Base-by-base conservation (phyloP, 805 yeast genomes). In the Lachancea nothofagi region DNA sequence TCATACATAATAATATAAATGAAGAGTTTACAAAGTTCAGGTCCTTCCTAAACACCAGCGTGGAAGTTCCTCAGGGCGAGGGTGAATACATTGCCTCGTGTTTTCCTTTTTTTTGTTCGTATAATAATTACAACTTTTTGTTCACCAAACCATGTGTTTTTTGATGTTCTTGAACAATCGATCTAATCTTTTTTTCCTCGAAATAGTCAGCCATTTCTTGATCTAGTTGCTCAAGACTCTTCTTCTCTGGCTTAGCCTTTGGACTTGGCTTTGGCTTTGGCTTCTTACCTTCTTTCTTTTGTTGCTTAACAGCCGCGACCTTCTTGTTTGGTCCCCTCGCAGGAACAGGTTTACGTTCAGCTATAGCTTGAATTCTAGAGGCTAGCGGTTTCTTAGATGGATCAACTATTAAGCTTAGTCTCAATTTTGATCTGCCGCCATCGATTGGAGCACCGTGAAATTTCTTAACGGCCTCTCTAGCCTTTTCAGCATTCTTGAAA, bases 161-260 rank as follows among this genome's bases (percentile, higher is more conserved):
- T n/a, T n/a, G n/a, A n/a, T n/a, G n/a, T n/a, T n/a, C n/a, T n/a
- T n/a, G n/a, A n/a, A n/a, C n/a, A n/a, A n/a, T n/a, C n/a, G n/a
- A n/a, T n/a, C n/a, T n/a, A n/a, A n/a, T 25, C 32, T 55, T 50
- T 45, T 55, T 57, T 39, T 65, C 65, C 47, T 78, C 79, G 54
- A 90, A 89, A 70, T 90, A 90, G 61, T 89, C 97, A 47, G 88
- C 83, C 98, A 93, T 90, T 70, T 90, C 97, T 62, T 89, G 95
- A 67, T 93, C 98, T 60, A 90, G 78, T 67, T 93, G 90, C 64
- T 85, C 97, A 48, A 84, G 72, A 38, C 95, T 79, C 75, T 88
- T 88, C 67, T 74, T 72, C 45, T 70, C 72, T 44, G 73, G 70
- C 50, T 60, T 43, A 13, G 41, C 42, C 27, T 38, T 65, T 3